phyloP scores from a whole-genome alignment of 1,284 basidiomycete species.

The Boletus sp. region DNA sequence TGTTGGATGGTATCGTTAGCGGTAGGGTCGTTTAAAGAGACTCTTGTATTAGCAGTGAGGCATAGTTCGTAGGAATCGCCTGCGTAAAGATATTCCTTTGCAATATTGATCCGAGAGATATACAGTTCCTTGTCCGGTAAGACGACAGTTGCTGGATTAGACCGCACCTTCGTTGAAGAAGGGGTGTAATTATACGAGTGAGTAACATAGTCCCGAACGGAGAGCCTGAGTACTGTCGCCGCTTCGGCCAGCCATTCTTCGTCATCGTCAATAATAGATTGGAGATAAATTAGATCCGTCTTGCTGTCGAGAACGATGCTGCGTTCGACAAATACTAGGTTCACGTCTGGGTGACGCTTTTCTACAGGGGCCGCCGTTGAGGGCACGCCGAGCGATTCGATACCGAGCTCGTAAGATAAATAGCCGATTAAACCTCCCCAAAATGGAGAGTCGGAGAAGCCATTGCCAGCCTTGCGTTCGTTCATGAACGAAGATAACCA shows the following conservation, averaged over 20 bases:
- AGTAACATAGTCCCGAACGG: conserved; percentile 36
- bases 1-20: conserved; percentile 35
- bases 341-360: conserved; percentile 64
- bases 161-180: conserved; percentile 33
- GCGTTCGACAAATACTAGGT: conserved; percentile 74
- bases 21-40: conserved; percentile 42
- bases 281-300: conserved; percentile 56
- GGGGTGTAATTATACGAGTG: conserved; percentile 20
- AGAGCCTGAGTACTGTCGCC: conserved; percentile 23
- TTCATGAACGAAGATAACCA: conserved; percentile 75
- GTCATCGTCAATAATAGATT: conserved; percentile 66
- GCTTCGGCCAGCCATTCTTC: conserved; percentile 58
- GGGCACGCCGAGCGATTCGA: conserved; percentile 52
- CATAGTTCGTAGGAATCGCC: conserved; percentile 98
- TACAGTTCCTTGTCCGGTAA: conserved; percentile 67
- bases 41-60: conserved; percentile 78
- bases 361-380: conserved; percentile 29
- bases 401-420: conserved; percentile 77
- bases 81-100: conserved; percentile 77
- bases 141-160: conserved; percentile 41
- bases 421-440: conserved; percentile 79
- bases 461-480: conserved; percentile 47
- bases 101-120: conserved; percentile 70
- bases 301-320: conserved; percentile 68
- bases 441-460: conserved; percentile 61